Evolutionary conservation across 2,329 filamentous ascomycete species (phyloP), one percentile per base, ranked within the genome.

Genomic region (Colletotrichum brevisporum): DNA sequence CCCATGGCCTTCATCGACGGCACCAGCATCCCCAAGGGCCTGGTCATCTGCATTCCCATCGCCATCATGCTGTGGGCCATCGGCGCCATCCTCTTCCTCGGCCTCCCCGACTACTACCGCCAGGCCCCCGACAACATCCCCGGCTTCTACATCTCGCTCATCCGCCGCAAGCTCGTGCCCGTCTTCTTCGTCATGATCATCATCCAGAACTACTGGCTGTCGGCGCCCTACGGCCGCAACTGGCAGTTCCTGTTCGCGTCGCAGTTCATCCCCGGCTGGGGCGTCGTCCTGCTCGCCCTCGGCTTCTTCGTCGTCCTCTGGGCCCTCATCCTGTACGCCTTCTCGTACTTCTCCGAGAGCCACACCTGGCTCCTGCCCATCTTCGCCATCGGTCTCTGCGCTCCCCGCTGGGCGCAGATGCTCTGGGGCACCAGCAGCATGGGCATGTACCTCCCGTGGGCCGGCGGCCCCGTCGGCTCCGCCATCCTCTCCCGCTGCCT

Each of bases 301-400:
- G 75, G 85, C 59, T 88, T 88, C 80, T 87, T 88, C 76, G 77
- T 85, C 69, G 72, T 81, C 26, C 79, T 91, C 54, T 92, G 90
- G 90, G 80, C 83, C 36, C 76, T 76, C 31, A 74, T 89, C 26
- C 83, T 90, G 43, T 83, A 77, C 71, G 74, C 83, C 60, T 86
- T 91, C 72, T 84, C 83, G 10, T 77, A 81, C 58, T 82, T 90
- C n/a, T 88, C 86, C 16, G 86, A 85, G 71, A 84, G 84, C 16
- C 90, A 92, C 76, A 88, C 85, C 58, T 92, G 90, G 90, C 86
- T 91, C 72, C 79, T 92, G 5, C 90, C 90, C 13, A 86, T 92
- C 64, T 91, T 92, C 71, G 89, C 90, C 53, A 88, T 91, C 68
- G 90, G 89, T 15, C 85, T 92, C 13, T 88, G 87, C 51, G 89